Conservation (phyloP, 805 yeast species). For the Spathaspora gorwiae region DNA sequence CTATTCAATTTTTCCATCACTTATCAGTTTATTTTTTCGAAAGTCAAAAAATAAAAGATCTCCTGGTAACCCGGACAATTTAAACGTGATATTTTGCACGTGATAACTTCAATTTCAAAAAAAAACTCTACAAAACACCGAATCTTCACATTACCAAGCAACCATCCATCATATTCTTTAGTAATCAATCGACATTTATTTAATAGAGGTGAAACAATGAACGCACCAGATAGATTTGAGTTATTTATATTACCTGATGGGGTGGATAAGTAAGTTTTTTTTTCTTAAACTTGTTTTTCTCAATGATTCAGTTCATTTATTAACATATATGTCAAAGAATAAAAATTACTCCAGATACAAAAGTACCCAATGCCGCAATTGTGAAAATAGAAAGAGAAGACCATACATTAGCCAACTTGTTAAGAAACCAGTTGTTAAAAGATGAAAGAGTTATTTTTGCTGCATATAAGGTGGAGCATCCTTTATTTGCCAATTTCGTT, state of each 20-base stretch:
- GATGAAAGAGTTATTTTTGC: constrained; percentile 92
- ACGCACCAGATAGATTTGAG: constrained; percentile 99
- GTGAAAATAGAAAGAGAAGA: constrained; percentile 95
- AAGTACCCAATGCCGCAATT: constrained; percentile 91
- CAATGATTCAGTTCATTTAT: background rate
- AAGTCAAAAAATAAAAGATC: no score
- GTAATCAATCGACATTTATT: no score
- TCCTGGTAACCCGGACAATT: no score
- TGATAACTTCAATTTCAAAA: no score
- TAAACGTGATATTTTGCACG: no score
- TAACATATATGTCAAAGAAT: constrained; percentile 39
- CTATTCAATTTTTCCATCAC: no score
- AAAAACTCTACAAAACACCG: no score
- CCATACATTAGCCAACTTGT: constrained; percentile 89
- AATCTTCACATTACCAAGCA: no score
- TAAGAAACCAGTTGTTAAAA: constrained; percentile 78
- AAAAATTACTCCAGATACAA: constrained; percentile 85
- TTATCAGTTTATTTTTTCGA: no score
- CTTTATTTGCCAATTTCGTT: constrained; percentile 90
- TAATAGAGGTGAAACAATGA: constrained; percentile 47
- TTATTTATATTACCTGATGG: constrained; percentile 97
- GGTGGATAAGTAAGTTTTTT: constrained; percentile 68
- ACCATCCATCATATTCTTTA: no score
- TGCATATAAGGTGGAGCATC: constrained; percentile 97
- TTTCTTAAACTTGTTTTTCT: background rate